phyloP scores from a whole-genome alignment of 345 rosid species.

The Euphorbia pulcherrima region DNA sequence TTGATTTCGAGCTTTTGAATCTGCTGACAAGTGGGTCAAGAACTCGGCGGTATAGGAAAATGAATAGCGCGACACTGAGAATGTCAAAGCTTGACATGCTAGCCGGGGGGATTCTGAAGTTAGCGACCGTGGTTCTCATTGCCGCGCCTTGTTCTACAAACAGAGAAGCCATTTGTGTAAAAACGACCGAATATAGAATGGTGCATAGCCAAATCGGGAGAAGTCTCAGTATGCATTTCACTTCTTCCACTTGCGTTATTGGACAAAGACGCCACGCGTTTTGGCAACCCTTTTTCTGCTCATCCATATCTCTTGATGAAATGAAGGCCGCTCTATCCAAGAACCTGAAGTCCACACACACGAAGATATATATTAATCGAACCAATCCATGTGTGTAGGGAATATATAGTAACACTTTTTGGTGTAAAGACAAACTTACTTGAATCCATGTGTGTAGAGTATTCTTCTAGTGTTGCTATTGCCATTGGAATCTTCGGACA shows the following conservation, averaged over 20 bases:
- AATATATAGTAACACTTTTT: too few species aligned
- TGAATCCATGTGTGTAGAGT: constrained; percentile 43
- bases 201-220: constrained; percentile 99
- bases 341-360: constrained; percentile 47
- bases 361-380: not conserved
- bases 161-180: constrained; percentile 98
- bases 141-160: constrained; percentile 99
- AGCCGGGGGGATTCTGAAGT: constrained; percentile 81
- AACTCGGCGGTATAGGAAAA: constrained; percentile 74
- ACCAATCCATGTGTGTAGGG: too few species aligned
- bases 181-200: constrained; percentile 86
- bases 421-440: too few species aligned
- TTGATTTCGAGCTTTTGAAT: constrained; percentile 44
- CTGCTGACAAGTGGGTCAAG: constrained; percentile 64
- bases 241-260: constrained; percentile 94
- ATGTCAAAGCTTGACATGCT: constrained; percentile 99
- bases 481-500: constrained; percentile 38
- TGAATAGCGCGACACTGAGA: constrained; percentile 79
- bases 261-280: constrained; percentile 82
- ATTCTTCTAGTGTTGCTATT: constrained; percentile 65
- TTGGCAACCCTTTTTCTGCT: constrained; percentile 47
- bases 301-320: constrained; percentile 55
- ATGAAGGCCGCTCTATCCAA: constrained; percentile 88
- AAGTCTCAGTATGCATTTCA: constrained; percentile 86
- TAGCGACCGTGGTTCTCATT: constrained; percentile 70